Base-by-base conservation (phyloP, 2,329 filamentous ascomycete species). In the Talaromyces sp. region DNA sequence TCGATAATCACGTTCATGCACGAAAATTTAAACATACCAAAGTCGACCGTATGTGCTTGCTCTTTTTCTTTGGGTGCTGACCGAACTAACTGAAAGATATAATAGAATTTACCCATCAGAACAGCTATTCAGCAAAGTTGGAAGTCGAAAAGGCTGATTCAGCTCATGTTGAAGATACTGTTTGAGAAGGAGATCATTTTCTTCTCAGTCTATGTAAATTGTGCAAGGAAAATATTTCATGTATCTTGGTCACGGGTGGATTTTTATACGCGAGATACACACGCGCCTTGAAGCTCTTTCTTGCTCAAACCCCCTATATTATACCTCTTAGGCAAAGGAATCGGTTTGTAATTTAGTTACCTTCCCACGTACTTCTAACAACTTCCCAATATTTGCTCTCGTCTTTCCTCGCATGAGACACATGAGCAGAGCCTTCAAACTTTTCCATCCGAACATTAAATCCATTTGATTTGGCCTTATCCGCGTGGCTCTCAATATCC, bases 1-100 rank as follows among this genome's bases (percentile, higher is more conserved):
- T 96, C 68, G 90, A 96, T 77, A 82, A 84, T 63, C 79, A 82
- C 1, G 78, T 93, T 29, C 82, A 83, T 64, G 89, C 90, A 5
- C 81, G 91, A 68, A 88, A 91, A 68, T 96, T 95, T 71, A 83
- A 85, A 2, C 73, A 65, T 41, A 84, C 83, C 0, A 65, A 78
- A 41, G 80, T 86, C 2, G 81, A 86, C 32, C 58, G 58, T 60
- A 57, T 31, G 58, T 43, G 19, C 49, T 4, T 14, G 4, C 8
- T 1, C 49, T n/a, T 35, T 27, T 50, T 14, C 4, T 1, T 3
- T 29, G 2, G 43, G 8, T 32, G 11, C 4, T n/a, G 7, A 32
- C 13, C 21, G 11, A 6, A 19, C 29, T 43, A 6, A 4, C 4
- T 7, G 7, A 49, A 19, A 1, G 8, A 26, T 14, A 19, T 14